Evolutionary conservation across 352 stramenopile genomes (phyloP).

Genomic region (Globisporangium emineosum): DNA sequence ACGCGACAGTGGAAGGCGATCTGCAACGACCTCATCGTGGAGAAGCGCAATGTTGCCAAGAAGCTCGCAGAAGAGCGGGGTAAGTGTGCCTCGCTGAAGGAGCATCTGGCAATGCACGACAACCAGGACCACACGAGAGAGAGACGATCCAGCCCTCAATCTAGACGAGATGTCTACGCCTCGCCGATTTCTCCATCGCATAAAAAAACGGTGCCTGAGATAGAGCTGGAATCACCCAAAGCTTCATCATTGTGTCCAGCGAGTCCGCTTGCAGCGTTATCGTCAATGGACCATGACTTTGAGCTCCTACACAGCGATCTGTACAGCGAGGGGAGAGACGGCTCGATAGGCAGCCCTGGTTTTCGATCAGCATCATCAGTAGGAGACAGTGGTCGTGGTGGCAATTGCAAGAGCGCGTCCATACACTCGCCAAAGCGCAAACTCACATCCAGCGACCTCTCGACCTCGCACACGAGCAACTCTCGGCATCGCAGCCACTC

Average conservation of each 20-base stretch:
- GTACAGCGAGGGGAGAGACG: not conserved
- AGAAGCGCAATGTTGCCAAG: conserved; percentile 40
- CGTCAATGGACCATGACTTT: not conserved
- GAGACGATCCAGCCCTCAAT: not conserved
- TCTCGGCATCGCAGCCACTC: not conserved
- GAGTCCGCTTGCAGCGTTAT: not conserved
- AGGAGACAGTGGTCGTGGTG: not conserved
- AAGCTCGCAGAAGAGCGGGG: conserved; percentile 46
- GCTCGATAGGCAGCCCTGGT: not conserved
- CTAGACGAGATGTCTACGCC: not conserved
- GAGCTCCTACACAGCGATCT: not conserved
- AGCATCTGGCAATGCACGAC: conserved; percentile 27
- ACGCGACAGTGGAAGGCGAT: conserved; percentile 40
- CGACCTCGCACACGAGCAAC: not conserved
- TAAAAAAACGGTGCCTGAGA: not conserved
- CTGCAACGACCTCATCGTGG: conserved; percentile 38
- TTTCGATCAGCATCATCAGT: not conserved
- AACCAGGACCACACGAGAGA: not conserved
- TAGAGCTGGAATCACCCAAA: not conserved
- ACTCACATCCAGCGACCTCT: conserved; percentile 12
- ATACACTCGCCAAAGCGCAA: not conserved
- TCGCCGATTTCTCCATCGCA: no score
- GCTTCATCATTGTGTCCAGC: not conserved
- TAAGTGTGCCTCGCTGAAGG: conserved; percentile 39
- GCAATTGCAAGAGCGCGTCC: not conserved